A percentile compares a stretch with the other conserved stretches of the same genome.
phyloP scores from a whole-genome alignment of 306 rosid genomes.

The Ormosia semicastrata region DNA sequence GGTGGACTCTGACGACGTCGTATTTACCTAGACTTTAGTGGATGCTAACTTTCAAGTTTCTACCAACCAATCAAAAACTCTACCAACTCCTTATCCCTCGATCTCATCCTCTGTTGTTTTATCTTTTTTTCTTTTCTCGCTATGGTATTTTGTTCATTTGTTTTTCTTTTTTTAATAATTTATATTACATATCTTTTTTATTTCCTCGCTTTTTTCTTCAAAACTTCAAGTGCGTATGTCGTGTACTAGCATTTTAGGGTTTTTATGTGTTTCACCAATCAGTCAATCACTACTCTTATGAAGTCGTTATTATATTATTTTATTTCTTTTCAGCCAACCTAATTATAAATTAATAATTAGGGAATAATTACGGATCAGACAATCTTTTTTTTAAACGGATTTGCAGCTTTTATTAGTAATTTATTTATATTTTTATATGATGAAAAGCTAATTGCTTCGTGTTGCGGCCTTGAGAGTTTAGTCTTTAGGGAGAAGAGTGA shows the following conservation, averaged over 20 bases:
- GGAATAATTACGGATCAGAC: conserved; percentile 1
- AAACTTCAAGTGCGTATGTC: not conserved
- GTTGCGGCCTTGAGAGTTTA: not conserved
- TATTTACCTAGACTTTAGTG: conserved; percentile 57
- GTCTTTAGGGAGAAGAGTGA: not conserved
- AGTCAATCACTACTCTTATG: not conserved
- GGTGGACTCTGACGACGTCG: conserved; percentile 56
- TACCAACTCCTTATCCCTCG: not conserved
- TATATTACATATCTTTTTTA: not conserved
- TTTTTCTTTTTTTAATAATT: not conserved
- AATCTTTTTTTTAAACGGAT: not conserved
- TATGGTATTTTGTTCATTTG: not conserved
- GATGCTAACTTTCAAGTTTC: conserved; percentile 25
- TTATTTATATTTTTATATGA: not conserved
- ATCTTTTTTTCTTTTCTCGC: not conserved
- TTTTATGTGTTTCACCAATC: not conserved
- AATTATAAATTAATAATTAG: conserved; percentile 10
- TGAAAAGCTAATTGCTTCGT: not conserved
- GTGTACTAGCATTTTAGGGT: not conserved
- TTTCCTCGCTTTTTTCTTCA: too few species aligned
- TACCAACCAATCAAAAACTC: conserved; percentile 3
- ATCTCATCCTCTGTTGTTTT: not conserved
- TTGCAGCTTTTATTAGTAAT: conserved; percentile 9
- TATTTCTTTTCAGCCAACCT: not conserved
- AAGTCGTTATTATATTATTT: not conserved